Percentiles rank a stretch among this genome's conserved stretches.
These are phyloP conservation scores for Yamadazyma membranifaciens DNA, from an alignment of 1,139 yeast species.

Conservation along the genomic window DNA sequence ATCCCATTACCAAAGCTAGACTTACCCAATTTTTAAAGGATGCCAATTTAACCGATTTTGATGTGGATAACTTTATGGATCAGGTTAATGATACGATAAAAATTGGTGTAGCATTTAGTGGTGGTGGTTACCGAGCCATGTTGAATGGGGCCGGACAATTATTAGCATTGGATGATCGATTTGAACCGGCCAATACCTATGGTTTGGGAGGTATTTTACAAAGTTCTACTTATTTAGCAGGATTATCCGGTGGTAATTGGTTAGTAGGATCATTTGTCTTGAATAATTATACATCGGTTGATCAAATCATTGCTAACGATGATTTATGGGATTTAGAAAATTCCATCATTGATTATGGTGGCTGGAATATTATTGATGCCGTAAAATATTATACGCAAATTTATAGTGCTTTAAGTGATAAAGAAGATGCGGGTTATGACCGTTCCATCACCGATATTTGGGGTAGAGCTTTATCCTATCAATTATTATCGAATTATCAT, in stretches of 20 bases:
- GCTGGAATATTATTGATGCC: slow-evolving; percentile 60
- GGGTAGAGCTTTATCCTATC: slow-evolving; percentile 85
- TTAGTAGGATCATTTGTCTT: slow-evolving; percentile 74
- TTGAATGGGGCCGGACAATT: slow-evolving; percentile 45
- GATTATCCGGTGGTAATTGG: slow-evolving; percentile 89
- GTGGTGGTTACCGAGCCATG: slow-evolving; percentile 51
- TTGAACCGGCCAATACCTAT: slow-evolving; percentile 24
- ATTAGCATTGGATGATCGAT: slow-evolving; percentile 36
- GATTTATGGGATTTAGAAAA: slow-evolving; percentile 70
- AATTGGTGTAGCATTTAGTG: slow-evolving; percentile 44
- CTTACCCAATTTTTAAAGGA: slow-evolving; percentile 57
- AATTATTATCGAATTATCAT: slow-evolving; percentile 58
- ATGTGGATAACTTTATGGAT: slow-evolving; percentile 51
- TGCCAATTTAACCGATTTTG: slow-evolving; percentile 64
- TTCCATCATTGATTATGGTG: slow-evolving; percentile 67
- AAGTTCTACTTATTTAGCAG: slow-evolving; percentile 69
- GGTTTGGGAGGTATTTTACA: slow-evolving; percentile 83
- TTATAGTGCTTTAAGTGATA: slow-evolving; percentile 52
- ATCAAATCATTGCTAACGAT: slow-evolving; percentile 51
- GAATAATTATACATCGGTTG: slow-evolving; percentile 79
- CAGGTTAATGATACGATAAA: slow-evolving; percentile 31
- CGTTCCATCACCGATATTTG: slow-evolving; percentile 84
- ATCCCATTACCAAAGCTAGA: slow-evolving; percentile 52
- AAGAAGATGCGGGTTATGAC: slow-evolving; percentile 75
- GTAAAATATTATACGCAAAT: slow-evolving; percentile 55